Percentiles rank a stretch among this genome's conserved stretches.
Conservation (phyloP, 805 yeast species). For the Cyberlindnera nakhonratchasimensis region DNA sequence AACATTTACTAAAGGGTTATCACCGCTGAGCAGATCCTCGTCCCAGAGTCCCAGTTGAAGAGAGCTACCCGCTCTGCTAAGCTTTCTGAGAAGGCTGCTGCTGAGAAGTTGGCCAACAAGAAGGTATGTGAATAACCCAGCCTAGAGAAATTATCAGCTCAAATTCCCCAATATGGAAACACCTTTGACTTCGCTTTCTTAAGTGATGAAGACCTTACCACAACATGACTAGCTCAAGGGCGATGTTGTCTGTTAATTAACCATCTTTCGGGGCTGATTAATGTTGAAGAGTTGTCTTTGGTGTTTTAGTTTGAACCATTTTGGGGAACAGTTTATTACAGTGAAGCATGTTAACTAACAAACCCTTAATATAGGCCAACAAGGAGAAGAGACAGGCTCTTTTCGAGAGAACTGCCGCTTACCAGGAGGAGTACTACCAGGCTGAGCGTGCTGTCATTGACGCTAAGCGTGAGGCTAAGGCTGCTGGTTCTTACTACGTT, state of each 20-base stretch:
- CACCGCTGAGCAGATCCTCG: slow-evolving; percentile 39
- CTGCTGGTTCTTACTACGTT: slow-evolving; percentile 90
- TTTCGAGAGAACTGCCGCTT: slow-evolving; percentile 94
- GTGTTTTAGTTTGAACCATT: neutral
- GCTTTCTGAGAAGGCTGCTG: slow-evolving; percentile 73
- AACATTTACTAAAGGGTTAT: slow-evolving; percentile 26
- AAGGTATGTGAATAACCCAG: slow-evolving; percentile 57
- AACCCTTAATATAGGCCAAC: slow-evolving; percentile 36
- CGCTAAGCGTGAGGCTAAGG: slow-evolving; percentile 92
- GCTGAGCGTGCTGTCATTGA: slow-evolving; percentile 84
- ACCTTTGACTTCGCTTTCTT: slow-evolving; percentile 4
- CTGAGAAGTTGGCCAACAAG: slow-evolving; percentile 73
- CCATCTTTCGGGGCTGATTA: slow-evolving; percentile 78
- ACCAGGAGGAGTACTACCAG: slow-evolving; percentile 90
- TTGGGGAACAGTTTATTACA: neutral
- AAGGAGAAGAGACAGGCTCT: slow-evolving; percentile 62
- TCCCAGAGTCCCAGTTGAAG: slow-evolving; percentile 85
- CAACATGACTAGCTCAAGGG: slow-evolving; percentile 56
- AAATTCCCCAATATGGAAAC: neutral
- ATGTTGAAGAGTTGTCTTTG: slow-evolving; percentile 1
- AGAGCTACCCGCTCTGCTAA: slow-evolving; percentile 76
- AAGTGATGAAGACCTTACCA: slow-evolving; percentile 50
- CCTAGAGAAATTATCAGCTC: too few species aligned
- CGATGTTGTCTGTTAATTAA: slow-evolving; percentile 67
- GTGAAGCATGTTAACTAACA: slow-evolving; percentile 16